Evolutionary conservation across 768 basidiomycete species (phyloP).

Genomic region (Rhodotorula kratochvilovae): DNA sequence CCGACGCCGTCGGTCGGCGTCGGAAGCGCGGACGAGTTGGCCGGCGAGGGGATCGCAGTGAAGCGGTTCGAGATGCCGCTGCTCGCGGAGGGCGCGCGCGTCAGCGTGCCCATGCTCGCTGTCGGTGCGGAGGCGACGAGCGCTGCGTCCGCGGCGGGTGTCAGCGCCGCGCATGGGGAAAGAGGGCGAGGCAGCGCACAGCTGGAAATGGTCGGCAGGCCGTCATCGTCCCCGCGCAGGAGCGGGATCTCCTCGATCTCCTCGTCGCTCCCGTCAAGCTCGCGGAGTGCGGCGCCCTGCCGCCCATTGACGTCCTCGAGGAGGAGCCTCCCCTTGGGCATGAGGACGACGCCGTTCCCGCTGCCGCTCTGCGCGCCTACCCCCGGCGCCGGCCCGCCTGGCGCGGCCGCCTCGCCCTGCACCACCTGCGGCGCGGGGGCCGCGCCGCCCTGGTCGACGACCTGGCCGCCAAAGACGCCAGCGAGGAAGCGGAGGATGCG

Average conservation of each 20-base stretch:
- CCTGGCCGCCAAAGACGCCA: constrained; percentile 64
- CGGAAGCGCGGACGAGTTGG: background rate
- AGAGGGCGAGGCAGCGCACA: constrained; percentile 12
- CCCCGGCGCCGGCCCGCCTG: background rate
- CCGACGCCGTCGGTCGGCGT: background rate
- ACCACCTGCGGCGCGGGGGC: background rate
- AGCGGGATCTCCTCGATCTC: constrained; percentile 39
- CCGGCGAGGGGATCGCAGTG: constrained; percentile 23
- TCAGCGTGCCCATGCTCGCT: background rate
- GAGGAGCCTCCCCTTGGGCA: constrained; percentile 40
- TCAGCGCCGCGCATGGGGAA: background rate
- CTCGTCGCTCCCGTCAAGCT: constrained; percentile 44
- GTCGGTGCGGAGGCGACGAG: background rate
- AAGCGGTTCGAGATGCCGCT: constrained; percentile 22
- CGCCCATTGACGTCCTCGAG: constrained; percentile 52
- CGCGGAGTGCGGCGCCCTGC: constrained; percentile 39
- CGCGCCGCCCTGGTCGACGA: constrained; percentile 8
- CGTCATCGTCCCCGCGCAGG: background rate
- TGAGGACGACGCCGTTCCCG: constrained; percentile 3
- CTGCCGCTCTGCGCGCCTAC: background rate
- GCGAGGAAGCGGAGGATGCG: constrained; percentile 91
- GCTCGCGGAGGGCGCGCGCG: background rate
- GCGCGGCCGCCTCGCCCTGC: background rate
- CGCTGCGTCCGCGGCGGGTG: background rate
- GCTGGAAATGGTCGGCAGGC: constrained; percentile 28